phyloP scores from a whole-genome alignment of 1,139 yeast genomes.

The Lodderomyces margitis region DNA sequence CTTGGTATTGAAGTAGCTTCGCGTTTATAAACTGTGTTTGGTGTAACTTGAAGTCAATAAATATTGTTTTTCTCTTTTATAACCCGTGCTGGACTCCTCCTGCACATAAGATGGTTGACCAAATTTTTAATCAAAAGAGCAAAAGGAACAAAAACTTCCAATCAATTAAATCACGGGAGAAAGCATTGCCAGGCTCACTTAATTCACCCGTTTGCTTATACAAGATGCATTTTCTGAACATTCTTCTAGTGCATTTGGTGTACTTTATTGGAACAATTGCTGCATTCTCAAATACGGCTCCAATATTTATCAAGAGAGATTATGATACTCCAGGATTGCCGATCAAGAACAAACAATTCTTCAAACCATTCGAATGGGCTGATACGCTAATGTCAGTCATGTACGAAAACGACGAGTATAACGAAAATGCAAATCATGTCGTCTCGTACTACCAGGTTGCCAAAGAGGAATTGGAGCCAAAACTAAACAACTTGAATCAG shows the following conservation, averaged over 20 bases:
- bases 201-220: not conserved
- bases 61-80: not conserved
- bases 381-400: not conserved
- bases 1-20: not conserved
- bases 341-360: not conserved
- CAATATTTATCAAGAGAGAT: slow-evolving; percentile 18
- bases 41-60: too few species aligned
- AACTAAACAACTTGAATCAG: not conserved
- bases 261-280: slow-evolving; percentile 14
- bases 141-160: not conserved
- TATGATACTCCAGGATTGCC: not conserved
- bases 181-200: too few species aligned
- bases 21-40: too few species aligned
- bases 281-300: slow-evolving; percentile 36
- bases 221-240: slow-evolving; percentile 5
- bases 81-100: too few species aligned
- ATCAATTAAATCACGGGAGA: not conserved
- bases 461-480: not conserved
- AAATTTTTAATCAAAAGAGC: not conserved
- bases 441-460: not conserved
- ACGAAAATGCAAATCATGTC: not conserved
- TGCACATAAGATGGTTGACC: not conserved
- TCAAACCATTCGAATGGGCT: not conserved
- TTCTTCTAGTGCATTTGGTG: not conserved
- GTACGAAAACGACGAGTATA: not conserved